Base-by-base conservation (phyloP, 495 filamentous ascomycete genomes). In the Penicillium daleae region DNA sequence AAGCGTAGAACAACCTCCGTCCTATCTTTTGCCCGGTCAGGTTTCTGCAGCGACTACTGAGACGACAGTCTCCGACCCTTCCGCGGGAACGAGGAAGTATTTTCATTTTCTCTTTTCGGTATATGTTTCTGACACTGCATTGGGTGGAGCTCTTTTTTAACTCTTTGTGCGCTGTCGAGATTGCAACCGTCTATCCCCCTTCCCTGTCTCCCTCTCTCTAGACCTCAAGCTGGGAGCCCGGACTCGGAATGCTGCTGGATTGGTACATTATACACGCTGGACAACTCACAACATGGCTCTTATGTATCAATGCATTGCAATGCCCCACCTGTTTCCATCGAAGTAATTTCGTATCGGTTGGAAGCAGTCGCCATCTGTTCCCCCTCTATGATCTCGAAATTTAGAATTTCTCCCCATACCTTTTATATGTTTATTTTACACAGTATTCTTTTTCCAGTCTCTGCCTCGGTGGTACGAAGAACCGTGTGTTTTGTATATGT, bases 261-360 rank as follows among this genome's bases (percentile, higher is more conserved):
- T 37, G 52, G 64, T 68, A 61, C 57, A 40, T 49, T 54, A 39
- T 48, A 68, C 62, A 56, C 49, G 27, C 12, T 59, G 59, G 64
- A 62, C 60, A 57, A 57, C 64, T 62, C 59, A 59, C 37, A 33
- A 46, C 62, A 62, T 66, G 66, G 62, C 63, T 59, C 32, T 59
- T 55, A 29, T 29, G 46, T 50, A 56, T 61, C 61, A 61, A 64
- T 62, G 60, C 57, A 59, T 50, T 50, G 27, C 53, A 39, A 62
- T 51, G 65, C 70, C 70, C 70, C 70, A 70, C 70, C 62, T 33
- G 60, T 66, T 70, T 60, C 56, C 52, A n/a, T 13, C 31, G 53
- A 58, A 66, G 33, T 58, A 17, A 65, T 57, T 60, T 32, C 61
- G 60, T 66, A 60, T 66, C 62, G 59, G 26, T 58, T 64, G 50